A percentile compares a stretch with the other conserved stretches of the same genome.
Evolutionary conservation across 2,329 filamentous ascomycete species (phyloP).

Genomic region (Monilinia laxa): DNA sequence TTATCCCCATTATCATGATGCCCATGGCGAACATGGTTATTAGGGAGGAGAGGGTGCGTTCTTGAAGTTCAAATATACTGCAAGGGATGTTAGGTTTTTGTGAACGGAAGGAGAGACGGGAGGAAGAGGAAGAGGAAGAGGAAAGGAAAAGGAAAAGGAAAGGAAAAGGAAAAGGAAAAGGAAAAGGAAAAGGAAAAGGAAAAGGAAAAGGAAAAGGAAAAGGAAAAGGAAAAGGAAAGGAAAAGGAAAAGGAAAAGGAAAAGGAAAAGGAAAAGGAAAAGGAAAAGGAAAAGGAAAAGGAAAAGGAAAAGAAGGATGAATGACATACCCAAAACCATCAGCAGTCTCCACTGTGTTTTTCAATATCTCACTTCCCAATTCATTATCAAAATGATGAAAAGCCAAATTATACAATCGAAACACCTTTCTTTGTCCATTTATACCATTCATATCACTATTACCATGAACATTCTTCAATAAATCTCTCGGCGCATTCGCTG

Average conservation of each 20-base stretch:
- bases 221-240: too few species aligned
- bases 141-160: too few species aligned
- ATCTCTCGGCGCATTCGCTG: constrained; percentile 55
- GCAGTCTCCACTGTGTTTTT: constrained; percentile 63
- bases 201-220: too few species aligned
- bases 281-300: too few species aligned
- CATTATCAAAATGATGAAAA: constrained; percentile 75
- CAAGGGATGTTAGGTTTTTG: neutral
- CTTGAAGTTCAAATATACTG: constrained; percentile 72
- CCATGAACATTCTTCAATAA: constrained; percentile 42
- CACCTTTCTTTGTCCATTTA: constrained; percentile 48
- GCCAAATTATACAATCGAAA: constrained; percentile 72
- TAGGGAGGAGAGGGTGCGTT: constrained; percentile 56
- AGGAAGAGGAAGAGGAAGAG: too few species aligned
- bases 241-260: too few species aligned
- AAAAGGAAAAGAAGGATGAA: too few species aligned
- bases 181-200: too few species aligned
- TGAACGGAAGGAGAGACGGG: neutral
- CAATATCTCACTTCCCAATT: constrained; percentile 59
- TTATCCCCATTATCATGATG: constrained; percentile 50
- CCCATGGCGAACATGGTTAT: constrained; percentile 55
- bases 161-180: too few species aligned
- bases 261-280: too few species aligned
- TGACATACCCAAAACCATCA: constrained; percentile 58
- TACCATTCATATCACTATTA: constrained; percentile 15